Conservation (phyloP, 306 rosid species). For the Acacia confusa region DNA sequence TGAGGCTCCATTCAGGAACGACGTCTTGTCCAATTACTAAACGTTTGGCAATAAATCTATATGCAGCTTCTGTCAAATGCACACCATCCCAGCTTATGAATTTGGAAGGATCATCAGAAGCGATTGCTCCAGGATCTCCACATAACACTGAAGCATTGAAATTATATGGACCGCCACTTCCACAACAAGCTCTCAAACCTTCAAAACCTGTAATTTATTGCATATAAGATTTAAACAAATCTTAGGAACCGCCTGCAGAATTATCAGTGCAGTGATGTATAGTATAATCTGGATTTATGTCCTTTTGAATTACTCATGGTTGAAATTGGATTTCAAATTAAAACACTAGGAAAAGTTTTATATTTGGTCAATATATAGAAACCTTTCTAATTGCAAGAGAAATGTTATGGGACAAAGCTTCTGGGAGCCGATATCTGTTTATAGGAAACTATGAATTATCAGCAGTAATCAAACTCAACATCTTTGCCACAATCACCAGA, state of each 20-base stretch:
- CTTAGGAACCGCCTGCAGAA: background rate
- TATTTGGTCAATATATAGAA: background rate
- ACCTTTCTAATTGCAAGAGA: background rate
- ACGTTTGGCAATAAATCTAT: constrained; percentile 32
- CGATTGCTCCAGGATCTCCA: background rate
- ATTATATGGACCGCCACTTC: constrained; percentile 22
- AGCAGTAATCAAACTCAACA: background rate
- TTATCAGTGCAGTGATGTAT: background rate
- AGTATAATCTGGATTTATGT: background rate
- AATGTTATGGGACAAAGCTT: background rate
- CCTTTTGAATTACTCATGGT: background rate
- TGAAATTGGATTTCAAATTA: background rate
- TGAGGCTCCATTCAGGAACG: background rate
- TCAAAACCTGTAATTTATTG: constrained; percentile 3
- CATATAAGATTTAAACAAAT: background rate
- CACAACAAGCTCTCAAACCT: constrained; percentile 5
- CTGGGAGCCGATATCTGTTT: background rate
- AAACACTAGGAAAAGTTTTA: background rate
- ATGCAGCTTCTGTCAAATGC: constrained; percentile 61
- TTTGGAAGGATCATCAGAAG: constrained; percentile 34
- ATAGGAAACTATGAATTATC: background rate
- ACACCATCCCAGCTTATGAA: constrained; percentile 45
- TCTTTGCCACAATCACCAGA: no score
- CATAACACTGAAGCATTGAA: background rate
- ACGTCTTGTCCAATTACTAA: constrained; percentile 10